Evolutionary conservation across 2,329 filamentous ascomycete species (phyloP).

Genomic region (Paracoccidioides lutzii): DNA sequence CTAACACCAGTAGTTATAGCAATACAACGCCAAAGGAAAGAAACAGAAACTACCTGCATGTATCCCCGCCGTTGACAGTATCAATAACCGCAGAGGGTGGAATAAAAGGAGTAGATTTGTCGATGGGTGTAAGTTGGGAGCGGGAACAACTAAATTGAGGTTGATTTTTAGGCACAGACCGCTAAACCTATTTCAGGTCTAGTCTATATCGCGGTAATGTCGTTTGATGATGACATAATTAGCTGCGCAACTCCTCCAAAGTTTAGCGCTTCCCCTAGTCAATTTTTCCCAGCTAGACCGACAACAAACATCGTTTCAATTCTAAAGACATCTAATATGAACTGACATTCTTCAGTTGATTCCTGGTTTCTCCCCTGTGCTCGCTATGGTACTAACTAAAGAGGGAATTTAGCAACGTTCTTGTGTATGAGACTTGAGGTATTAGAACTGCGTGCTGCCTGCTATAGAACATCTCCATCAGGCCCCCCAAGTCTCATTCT

Average conservation of each 20-base stretch:
- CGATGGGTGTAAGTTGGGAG: background rate
- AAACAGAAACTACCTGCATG: background rate
- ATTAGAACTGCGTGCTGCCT: background rate
- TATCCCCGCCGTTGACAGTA: background rate
- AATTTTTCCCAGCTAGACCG: background rate
- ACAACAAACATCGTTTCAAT: background rate
- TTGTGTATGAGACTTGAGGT: background rate
- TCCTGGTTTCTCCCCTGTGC: background rate
- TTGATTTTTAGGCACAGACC: background rate
- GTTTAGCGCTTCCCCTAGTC: background rate
- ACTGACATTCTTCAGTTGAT: background rate
- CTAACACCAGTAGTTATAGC: constrained; percentile 5
- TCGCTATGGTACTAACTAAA: background rate
- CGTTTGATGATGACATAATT: background rate
- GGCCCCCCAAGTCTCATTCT: background rate
- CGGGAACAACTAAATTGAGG: background rate
- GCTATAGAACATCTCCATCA: background rate
- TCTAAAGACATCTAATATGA: background rate
- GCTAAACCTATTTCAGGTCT: background rate
- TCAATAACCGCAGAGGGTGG: background rate
- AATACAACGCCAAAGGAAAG: background rate
- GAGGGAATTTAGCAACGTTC: background rate
- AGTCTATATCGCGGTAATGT: background rate
- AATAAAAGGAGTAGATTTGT: background rate
- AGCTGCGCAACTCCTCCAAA: background rate